Evolutionary conservation across 768 basidiomycete genomes (phyloP).

Genomic region (Serendipita vermifera): DNA sequence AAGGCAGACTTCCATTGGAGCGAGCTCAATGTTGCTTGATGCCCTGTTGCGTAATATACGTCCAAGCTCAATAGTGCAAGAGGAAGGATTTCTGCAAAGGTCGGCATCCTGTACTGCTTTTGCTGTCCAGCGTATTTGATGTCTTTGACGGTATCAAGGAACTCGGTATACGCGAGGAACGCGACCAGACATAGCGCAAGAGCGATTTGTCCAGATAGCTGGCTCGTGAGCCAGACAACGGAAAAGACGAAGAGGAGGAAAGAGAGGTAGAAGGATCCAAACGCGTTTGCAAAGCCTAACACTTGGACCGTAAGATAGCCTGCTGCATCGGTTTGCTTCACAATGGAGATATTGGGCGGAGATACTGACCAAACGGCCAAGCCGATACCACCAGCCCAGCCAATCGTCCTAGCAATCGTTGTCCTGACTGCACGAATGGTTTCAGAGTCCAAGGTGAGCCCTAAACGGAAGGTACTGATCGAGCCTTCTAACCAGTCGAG

Average conservation of each 20-base stretch:
- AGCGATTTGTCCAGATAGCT: slow-evolving; percentile 72
- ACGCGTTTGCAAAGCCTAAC: slow-evolving; percentile 80
- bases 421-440: slow-evolving; percentile 44
- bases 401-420: slow-evolving; percentile 43
- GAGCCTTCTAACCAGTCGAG: slow-evolving; percentile 56
- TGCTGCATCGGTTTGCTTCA: slow-evolving; percentile 22
- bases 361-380: slow-evolving; percentile 54
- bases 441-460: slow-evolving; percentile 17
- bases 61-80: slow-evolving; percentile 65
- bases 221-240: slow-evolving; percentile 41
- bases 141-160: slow-evolving; percentile 72
- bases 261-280: slow-evolving; percentile 74
- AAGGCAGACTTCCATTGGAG: slow-evolving; percentile 96
- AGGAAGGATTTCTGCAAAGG: slow-evolving; percentile 57
- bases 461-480: not conserved
- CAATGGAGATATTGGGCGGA: slow-evolving; percentile 63
- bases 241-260: slow-evolving; percentile 60
- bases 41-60: slow-evolving; percentile 78
- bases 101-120: slow-evolving; percentile 19
- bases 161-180: slow-evolving; percentile 63
- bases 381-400: slow-evolving; percentile 34
- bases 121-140: slow-evolving; percentile 34
- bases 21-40: slow-evolving; percentile 77
- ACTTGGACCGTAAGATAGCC: slow-evolving; percentile 40
- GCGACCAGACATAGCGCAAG: slow-evolving; percentile 52